Conservation (phyloP, 495 filamentous ascomycete genomes). For the Penicillium alfredii region DNA sequence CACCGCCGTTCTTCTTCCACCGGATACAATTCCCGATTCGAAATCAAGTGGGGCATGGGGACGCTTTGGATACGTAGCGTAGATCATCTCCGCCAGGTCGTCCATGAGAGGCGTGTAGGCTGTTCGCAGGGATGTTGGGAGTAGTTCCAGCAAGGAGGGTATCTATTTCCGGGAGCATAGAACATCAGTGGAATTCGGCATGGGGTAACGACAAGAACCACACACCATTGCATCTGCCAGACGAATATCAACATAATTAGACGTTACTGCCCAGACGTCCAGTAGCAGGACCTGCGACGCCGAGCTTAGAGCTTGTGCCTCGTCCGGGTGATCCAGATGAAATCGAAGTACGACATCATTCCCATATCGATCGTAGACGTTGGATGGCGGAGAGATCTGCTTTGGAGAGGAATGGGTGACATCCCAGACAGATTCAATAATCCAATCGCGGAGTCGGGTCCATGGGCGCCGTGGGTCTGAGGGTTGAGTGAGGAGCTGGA, state of each 20-base stretch:
- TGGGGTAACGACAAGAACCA: too few relatives aligned
- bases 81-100: constrained; percentile 71
- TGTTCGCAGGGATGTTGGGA: constrained; percentile 69
- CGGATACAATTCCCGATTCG: constrained; percentile 26
- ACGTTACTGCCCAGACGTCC: constrained; percentile 84
- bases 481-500: constrained; percentile 24
- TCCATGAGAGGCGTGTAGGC: constrained; percentile 72
- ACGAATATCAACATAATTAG: constrained; percentile 82
- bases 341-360: constrained; percentile 85
- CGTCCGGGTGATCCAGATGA: constrained; percentile 61
- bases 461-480: constrained; percentile 33
- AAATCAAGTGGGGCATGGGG: constrained; percentile 23
- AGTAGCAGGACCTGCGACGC: constrained; percentile 72
- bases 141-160: constrained; percentile 70
- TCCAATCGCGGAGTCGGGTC: constrained; percentile 57
- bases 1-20: constrained; percentile 29
- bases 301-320: constrained; percentile 66
- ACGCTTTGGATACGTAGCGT: constrained; percentile 62
- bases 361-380: constrained; percentile 61
- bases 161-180: constrained; percentile 43
- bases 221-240: constrained; percentile 69
- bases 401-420: constrained; percentile 26
- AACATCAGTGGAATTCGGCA: too few relatives aligned
- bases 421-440: constrained; percentile 61
- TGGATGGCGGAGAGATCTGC: constrained; percentile 34